Percentiles rank a stretch among this genome's conserved stretches.
phyloP scores from a whole-genome alignment of 208 protist genomes.

The Crithidia brevicula region DNA sequence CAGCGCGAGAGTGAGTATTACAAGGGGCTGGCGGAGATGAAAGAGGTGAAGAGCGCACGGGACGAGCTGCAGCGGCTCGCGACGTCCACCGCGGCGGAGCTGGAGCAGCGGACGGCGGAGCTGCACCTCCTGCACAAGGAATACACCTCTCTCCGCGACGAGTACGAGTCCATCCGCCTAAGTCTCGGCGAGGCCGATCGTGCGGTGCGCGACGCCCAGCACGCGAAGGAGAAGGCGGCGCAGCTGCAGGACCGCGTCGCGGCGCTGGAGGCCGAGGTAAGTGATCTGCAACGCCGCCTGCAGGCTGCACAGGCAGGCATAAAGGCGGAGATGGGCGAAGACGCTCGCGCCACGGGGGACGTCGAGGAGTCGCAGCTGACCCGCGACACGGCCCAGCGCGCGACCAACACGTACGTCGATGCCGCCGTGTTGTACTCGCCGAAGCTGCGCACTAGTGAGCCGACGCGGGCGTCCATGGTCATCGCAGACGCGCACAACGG shows the following conservation, averaged over 20 bases:
- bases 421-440: not conserved
- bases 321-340: conserved; percentile 9
- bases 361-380: not conserved
- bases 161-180: conserved; percentile 50
- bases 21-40: conserved; percentile 44
- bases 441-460: conserved; percentile 5
- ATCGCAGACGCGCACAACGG: conserved; percentile 50
- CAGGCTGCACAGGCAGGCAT: not conserved
- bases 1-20: conserved; percentile 63
- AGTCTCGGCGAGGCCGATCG: conserved; percentile 49
- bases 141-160: conserved; percentile 64
- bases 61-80: conserved; percentile 20
- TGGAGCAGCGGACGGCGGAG: conserved; percentile 51
- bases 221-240: conserved; percentile 38
- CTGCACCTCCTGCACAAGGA: conserved; percentile 63
- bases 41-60: conserved; percentile 27
- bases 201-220: conserved; percentile 35
- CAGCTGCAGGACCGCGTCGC: conserved; percentile 48
- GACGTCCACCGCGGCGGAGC: conserved; percentile 25
- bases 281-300: conserved; percentile 22
- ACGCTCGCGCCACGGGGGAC: not conserved
- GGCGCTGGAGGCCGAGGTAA: conserved; percentile 45
- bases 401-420: conserved; percentile 14
- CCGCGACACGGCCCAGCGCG: conserved; percentile 9
- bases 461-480: conserved; percentile 26